A percentile compares a stretch with the other conserved stretches of the same genome.
These are phyloP conservation scores for Parastagonospora avenae DNA, from an alignment of 2,329 filamentous ascomycete genomes.

Conservation along the genomic window DNA sequence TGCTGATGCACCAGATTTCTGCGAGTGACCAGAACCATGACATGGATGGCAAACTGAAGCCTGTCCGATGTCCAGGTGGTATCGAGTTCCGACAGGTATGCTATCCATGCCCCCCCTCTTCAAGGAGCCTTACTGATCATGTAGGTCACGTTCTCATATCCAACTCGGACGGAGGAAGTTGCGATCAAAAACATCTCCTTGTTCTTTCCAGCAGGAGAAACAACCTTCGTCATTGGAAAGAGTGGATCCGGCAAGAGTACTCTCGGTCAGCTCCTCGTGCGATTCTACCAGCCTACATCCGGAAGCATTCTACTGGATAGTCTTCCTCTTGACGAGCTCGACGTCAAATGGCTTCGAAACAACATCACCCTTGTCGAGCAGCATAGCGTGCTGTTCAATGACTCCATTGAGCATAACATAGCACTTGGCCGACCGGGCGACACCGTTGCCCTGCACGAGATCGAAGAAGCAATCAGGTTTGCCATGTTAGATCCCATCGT, in stretches of 20 bases:
- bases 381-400: slow-evolving; percentile 78
- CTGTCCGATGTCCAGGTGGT: slow-evolving; percentile 62
- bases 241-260: slow-evolving; percentile 96
- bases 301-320: slow-evolving; percentile 75
- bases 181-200: slow-evolving; percentile 69
- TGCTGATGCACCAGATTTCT: slow-evolving; percentile 47
- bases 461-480: slow-evolving; percentile 67
- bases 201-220: slow-evolving; percentile 72
- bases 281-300: slow-evolving; percentile 71
- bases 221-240: slow-evolving; percentile 80
- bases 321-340: slow-evolving; percentile 63
- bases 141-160: slow-evolving; percentile 83
- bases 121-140: slow-evolving; percentile 8
- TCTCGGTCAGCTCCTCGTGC: slow-evolving; percentile 76
- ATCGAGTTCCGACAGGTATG: slow-evolving; percentile 72
- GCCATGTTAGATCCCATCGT: slow-evolving; percentile 74
- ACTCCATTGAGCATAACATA: slow-evolving; percentile 78
- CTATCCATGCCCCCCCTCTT: background rate
- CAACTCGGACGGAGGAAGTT: slow-evolving; percentile 65
- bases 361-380: slow-evolving; percentile 86
- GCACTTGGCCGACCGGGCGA: slow-evolving; percentile 68
- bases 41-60: slow-evolving; percentile 22
- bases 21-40: slow-evolving; percentile 21
- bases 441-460: slow-evolving; percentile 57
- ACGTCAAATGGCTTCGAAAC: slow-evolving; percentile 73